Evolutionary conservation across 495 filamentous ascomycete genomes (phyloP).

Genomic region (Trichoderma virens): DNA sequence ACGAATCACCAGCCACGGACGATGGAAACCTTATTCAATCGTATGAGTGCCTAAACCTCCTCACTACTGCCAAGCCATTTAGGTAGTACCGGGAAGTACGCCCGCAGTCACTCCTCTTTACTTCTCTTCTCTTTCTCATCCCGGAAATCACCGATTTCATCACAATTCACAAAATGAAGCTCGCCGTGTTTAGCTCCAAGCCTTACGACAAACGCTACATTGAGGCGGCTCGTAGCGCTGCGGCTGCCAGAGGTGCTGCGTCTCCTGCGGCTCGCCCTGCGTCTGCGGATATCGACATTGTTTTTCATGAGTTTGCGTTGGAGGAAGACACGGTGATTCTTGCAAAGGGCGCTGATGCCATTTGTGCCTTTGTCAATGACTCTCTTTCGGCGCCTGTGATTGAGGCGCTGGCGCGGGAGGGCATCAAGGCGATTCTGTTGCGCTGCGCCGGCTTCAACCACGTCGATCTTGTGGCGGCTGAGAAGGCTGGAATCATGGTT

Average conservation of each 20-base stretch:
- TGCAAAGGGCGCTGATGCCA: conserved; percentile 44
- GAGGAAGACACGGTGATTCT: conserved; percentile 48
- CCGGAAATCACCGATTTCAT: too few relatives aligned
- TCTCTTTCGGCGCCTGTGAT: conserved; percentile 44
- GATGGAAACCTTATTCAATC: not conserved
- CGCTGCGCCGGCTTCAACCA: conserved; percentile 69
- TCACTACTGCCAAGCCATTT: not conserved
- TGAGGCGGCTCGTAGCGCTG: conserved; percentile 21
- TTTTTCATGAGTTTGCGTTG: conserved; percentile 51
- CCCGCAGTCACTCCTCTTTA: not conserved
- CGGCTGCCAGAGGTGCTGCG: conserved; percentile 16
- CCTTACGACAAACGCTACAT: conserved; percentile 52
- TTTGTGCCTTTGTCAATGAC: conserved; percentile 71
- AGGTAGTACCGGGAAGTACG: not conserved
- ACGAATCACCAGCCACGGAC: not conserved
- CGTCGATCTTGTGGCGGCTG: conserved; percentile 50
- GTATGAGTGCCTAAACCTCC: not conserved
- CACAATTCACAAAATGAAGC: conserved; percentile 32
- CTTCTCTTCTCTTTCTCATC: not conserved
- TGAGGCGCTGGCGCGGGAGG: conserved; percentile 34
- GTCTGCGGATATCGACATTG: conserved; percentile 24
- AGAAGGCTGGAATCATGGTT: conserved; percentile 52
- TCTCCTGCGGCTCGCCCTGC: not conserved
- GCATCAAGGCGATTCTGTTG: conserved; percentile 51
- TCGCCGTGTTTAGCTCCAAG: conserved; percentile 57